Conservation (phyloP, 2,329 filamentous ascomycete genomes). For the Bipolaris oryzae region DNA sequence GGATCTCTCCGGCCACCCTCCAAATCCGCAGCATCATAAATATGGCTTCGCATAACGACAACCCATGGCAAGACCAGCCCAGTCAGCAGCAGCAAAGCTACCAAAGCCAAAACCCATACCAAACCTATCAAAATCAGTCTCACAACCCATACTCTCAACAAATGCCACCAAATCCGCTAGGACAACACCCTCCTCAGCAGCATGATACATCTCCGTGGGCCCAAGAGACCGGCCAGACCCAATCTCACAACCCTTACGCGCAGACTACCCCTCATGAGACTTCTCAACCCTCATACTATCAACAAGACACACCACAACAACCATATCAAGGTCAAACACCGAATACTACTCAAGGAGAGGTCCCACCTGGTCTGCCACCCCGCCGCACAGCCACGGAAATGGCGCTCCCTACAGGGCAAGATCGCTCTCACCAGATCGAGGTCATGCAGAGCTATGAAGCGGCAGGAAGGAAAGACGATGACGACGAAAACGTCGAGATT, state of each 20-base stretch:
- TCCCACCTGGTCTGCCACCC: conserved; percentile 34
- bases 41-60: conserved; percentile 29
- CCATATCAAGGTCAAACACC: conserved; percentile 11
- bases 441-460: conserved; percentile 50
- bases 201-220: conserved; percentile 19
- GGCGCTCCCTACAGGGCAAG: conserved; percentile 51
- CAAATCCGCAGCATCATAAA: conserved; percentile 2
- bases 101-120: conserved; percentile 31
- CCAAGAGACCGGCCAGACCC: conserved; percentile 15
- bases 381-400: conserved; percentile 43
- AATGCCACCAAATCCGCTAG: conserved; percentile 9
- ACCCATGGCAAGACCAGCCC: conserved; percentile 33
- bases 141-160: conserved; percentile 16
- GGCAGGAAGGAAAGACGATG: conserved; percentile 42
- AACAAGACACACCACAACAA: conserved; percentile 9
- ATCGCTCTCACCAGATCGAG: conserved; percentile 52
- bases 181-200: conserved; percentile 14
- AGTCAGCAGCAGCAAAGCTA: conserved; percentile 24
- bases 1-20: neutral
- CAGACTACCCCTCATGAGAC: conserved; percentile 13
- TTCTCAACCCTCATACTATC: conserved; percentile 14
- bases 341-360: conserved; percentile 15
- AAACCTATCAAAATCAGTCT: conserved; percentile 28
- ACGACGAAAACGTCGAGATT: conserved; percentile 51
- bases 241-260: conserved; percentile 12